Percentiles rank a stretch among this genome's conserved stretches.
Conservation (phyloP, 1,139 yeast genomes). For the Magnusiomyces suaveolens region DNA sequence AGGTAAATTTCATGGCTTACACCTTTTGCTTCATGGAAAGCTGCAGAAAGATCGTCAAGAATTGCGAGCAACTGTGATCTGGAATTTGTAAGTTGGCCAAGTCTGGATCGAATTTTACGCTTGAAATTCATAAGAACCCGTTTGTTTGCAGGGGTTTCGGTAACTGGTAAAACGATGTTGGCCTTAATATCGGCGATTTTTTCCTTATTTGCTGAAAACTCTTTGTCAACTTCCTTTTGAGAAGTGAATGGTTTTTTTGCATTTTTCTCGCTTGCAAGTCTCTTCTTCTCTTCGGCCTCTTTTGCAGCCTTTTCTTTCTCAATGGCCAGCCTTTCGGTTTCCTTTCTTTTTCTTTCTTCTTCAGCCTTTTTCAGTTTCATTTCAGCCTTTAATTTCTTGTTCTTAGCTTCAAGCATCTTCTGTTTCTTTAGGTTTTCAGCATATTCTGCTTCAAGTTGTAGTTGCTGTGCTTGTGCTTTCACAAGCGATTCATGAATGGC, state of each 20-base stretch:
- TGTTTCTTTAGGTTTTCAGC: slow-evolving; percentile 19
- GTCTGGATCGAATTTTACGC: slow-evolving; percentile 73
- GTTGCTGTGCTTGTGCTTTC: slow-evolving; percentile 18
- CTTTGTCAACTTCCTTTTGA: slow-evolving; percentile 34
- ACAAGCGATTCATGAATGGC: slow-evolving; percentile 20
- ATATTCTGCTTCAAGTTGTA: slow-evolving; percentile 20
- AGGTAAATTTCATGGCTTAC: slow-evolving; percentile 43
- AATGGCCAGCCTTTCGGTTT: slow-evolving; percentile 7
- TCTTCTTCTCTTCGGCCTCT: slow-evolving; percentile 1
- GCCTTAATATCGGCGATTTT: slow-evolving; percentile 52
- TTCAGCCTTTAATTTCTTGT: slow-evolving; percentile 15
- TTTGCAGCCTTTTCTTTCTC: slow-evolving; percentile 3
- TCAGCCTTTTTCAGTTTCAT: slow-evolving; percentile 18
- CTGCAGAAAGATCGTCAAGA: slow-evolving; percentile 38
- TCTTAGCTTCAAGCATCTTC: slow-evolving; percentile 11
- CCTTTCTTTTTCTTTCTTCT: slow-evolving; percentile 17
- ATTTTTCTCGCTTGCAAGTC: slow-evolving; percentile 7
- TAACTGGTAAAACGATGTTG: slow-evolving; percentile 34
- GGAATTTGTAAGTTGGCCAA: slow-evolving; percentile 84
- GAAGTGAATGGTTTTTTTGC: slow-evolving; percentile 32
- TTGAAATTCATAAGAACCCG: slow-evolving; percentile 37
- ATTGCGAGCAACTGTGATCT: slow-evolving; percentile 47
- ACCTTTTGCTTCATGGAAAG: slow-evolving; percentile 41
- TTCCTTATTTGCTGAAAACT: slow-evolving; percentile 44
- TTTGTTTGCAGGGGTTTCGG: slow-evolving; percentile 34